phyloP scores from a whole-genome alignment of 2,329 filamentous ascomycete genomes.

The Chrysoporthe deuterocubensis region DNA sequence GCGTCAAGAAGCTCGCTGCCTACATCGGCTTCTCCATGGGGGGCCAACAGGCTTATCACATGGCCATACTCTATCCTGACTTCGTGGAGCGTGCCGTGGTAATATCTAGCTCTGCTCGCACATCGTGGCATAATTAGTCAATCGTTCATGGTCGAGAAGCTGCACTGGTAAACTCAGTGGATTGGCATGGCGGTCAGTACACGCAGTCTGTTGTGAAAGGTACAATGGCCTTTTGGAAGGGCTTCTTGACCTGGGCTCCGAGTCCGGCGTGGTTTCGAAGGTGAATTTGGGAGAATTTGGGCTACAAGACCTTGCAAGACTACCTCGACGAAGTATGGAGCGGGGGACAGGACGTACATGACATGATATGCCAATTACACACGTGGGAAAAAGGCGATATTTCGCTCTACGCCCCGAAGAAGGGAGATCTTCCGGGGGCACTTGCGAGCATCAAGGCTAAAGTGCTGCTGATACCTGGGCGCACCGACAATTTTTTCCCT shows the following conservation, averaged over 20 bases:
- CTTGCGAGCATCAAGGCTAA: constrained; percentile 18
- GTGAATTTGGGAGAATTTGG: constrained; percentile 66
- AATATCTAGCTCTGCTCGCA: constrained; percentile 54
- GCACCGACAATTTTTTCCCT: constrained; percentile 11
- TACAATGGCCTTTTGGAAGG: constrained; percentile 63
- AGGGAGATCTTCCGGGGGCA: constrained; percentile 12
- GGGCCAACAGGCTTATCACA: constrained; percentile 57
- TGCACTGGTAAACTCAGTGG: constrained; percentile 47
- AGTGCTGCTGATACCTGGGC: constrained; percentile 16
- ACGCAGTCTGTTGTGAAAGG: constrained; percentile 42
- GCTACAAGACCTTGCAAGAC: constrained; percentile 70
- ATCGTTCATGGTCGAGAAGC: constrained; percentile 58
- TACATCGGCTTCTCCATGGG: constrained; percentile 62
- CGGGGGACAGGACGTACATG: constrained; percentile 29
- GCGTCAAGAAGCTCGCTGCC: constrained; percentile 47
- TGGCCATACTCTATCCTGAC: constrained; percentile 51
- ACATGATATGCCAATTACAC: constrained; percentile 29
- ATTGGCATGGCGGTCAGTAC: constrained; percentile 44
- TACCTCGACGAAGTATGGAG: constrained; percentile 75
- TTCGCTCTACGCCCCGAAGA: not conserved
- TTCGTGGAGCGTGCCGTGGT: constrained; percentile 51
- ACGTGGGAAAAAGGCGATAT: constrained; percentile 19
- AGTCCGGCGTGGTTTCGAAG: constrained; percentile 78
- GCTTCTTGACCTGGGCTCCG: constrained; percentile 82
- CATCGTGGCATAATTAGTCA: constrained; percentile 55